Evolutionary conservation across 2,329 filamentous ascomycete genomes (phyloP).

Genomic region (Rutstroemia sp.): DNA sequence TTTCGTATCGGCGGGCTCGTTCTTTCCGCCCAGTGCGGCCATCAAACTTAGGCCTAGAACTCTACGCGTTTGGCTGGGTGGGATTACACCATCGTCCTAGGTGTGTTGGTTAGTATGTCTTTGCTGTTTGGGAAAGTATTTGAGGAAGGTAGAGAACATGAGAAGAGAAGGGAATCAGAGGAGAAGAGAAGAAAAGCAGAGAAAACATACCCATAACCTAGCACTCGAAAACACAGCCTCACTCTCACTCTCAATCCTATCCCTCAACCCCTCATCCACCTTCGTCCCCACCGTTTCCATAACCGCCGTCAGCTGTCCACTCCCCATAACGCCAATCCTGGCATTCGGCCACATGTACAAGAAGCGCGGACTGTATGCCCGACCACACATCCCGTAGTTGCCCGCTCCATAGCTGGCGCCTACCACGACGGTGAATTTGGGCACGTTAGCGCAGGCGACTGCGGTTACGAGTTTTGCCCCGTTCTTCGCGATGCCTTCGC

Average conservation of each 20-base stretch:
- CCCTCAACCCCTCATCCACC: neutral
- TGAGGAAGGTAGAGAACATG: neutral
- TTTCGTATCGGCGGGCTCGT: conserved; percentile 53
- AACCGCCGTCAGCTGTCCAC: conserved; percentile 82
- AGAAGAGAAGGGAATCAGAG: neutral
- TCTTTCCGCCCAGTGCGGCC: conserved; percentile 62
- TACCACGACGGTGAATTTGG: conserved; percentile 96
- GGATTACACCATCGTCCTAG: conserved; percentile 71
- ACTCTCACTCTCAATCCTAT: conserved; percentile 38
- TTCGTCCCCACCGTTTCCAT: conserved; percentile 89
- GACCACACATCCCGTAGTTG: conserved; percentile 97
- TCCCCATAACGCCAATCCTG: conserved; percentile 93
- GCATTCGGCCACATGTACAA: conserved; percentile 98
- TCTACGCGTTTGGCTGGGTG: conserved; percentile 65
- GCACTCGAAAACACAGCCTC: conserved; percentile 85
- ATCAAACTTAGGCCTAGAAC: conserved; percentile 67
- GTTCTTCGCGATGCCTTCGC: conserved; percentile 94
- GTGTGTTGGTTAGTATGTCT: neutral
- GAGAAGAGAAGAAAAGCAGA: neutral
- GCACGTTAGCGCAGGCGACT: conserved; percentile 87
- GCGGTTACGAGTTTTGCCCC: conserved; percentile 95
- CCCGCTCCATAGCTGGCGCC: conserved; percentile 88
- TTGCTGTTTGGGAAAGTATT: conserved; percentile 1
- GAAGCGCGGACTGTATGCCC: conserved; percentile 86
- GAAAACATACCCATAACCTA: conserved; percentile 62